phyloP scores from a whole-genome alignment of 2,329 filamentous ascomycete species.

The Byssothecium circinans region DNA sequence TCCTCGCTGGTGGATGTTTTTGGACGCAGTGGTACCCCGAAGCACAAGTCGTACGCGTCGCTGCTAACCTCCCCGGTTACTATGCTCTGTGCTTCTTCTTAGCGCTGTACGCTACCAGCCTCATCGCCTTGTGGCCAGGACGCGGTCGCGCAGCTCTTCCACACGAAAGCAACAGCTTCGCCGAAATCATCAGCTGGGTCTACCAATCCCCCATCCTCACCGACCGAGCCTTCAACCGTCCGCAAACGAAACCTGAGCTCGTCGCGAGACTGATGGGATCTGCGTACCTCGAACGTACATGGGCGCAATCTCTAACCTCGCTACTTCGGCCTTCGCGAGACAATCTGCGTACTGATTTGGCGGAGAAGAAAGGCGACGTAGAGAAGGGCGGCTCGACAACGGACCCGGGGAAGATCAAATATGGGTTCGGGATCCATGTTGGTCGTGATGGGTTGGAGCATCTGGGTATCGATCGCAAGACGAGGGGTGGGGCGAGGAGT shows the following conservation, averaged over 20 bases:
- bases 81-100: constrained; percentile 73
- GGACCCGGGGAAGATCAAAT: constrained; percentile 45
- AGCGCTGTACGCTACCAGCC: constrained; percentile 66
- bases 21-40: constrained; percentile 66
- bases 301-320: constrained; percentile 27
- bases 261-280: constrained; percentile 66
- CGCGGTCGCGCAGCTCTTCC: constrained; percentile 68
- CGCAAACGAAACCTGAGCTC: constrained; percentile 68
- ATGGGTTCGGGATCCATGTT: constrained; percentile 60
- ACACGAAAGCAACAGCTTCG: constrained; percentile 71
- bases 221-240: constrained; percentile 72
- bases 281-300: constrained; percentile 49
- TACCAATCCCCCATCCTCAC: constrained; percentile 70
- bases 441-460: constrained; percentile 63
- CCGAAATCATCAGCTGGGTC: constrained; percentile 76
- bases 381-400: constrained; percentile 33
- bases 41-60: constrained; percentile 51
- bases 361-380: constrained; percentile 18
- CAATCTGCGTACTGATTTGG: constrained; percentile 28
- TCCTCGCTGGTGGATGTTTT: constrained; percentile 71
- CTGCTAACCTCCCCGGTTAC: constrained; percentile 72
- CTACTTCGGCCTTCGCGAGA: constrained; percentile 33
- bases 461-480: constrained; percentile 61
- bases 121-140: constrained; percentile 60
- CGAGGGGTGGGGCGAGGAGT: constrained; percentile 38